Evolutionary conservation across 2,329 filamentous ascomycete genomes (phyloP).

Genomic region (Rhinocladiella mackenziei): DNA sequence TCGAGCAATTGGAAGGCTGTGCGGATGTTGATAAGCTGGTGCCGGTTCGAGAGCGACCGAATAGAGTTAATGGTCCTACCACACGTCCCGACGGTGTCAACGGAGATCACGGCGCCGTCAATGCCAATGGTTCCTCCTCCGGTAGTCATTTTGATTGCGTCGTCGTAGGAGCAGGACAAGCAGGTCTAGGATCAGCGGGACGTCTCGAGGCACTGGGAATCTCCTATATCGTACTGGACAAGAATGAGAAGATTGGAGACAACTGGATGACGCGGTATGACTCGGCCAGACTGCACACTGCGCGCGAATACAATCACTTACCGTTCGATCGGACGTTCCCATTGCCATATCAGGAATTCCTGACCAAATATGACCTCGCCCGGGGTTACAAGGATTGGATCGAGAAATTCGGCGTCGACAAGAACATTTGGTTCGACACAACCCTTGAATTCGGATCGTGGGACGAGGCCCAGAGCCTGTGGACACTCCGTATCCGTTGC

Average conservation of each 20-base stretch:
- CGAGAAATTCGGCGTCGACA: slow-evolving; percentile 27
- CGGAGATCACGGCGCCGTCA: not conserved
- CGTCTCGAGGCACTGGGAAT: slow-evolving; percentile 43
- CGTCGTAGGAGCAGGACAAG: slow-evolving; percentile 43
- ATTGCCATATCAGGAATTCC: slow-evolving; percentile 24
- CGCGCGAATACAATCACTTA: slow-evolving; percentile 23
- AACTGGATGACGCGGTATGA: slow-evolving; percentile 47
- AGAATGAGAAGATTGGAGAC: slow-evolving; percentile 42
- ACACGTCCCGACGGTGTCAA: too few relatives aligned
- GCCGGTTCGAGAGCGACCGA: not conserved
- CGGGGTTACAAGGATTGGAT: slow-evolving; percentile 22
- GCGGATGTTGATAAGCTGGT: slow-evolving; percentile 2
- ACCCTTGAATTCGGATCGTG: slow-evolving; percentile 40
- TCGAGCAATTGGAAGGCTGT: slow-evolving; percentile 25
- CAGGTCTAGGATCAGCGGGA: slow-evolving; percentile 44
- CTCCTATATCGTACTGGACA: slow-evolving; percentile 43
- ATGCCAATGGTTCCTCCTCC: slow-evolving; percentile 1
- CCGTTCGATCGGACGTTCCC: slow-evolving; percentile 32
- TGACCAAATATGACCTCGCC: slow-evolving; percentile 29
- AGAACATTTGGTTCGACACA: slow-evolving; percentile 44
- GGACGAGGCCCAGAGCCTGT: slow-evolving; percentile 38
- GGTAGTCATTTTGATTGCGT: slow-evolving; percentile 30
- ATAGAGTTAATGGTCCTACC: not conserved
- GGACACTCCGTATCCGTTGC: slow-evolving; percentile 37
- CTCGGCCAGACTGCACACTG: slow-evolving; percentile 36